phyloP scores from a whole-genome alignment of 2,329 filamentous ascomycete species.

The Fusarium coicis region DNA sequence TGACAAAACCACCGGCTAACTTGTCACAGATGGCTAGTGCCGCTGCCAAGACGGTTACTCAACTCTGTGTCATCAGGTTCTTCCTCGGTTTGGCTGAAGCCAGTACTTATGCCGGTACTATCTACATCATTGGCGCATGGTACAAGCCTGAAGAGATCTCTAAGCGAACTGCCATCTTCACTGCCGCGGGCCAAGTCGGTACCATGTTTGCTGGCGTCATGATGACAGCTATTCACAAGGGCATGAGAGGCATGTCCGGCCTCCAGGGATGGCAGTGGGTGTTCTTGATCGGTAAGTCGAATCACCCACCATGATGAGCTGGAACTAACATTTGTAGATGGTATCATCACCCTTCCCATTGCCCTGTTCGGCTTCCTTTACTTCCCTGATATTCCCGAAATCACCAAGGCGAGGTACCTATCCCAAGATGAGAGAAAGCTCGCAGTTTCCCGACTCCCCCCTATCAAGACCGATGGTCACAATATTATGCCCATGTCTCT shows the following conservation, averaged over 20 bases:
- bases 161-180: conserved; percentile 69
- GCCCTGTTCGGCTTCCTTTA: conserved; percentile 38
- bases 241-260: conserved; percentile 53
- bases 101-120: conserved; percentile 45
- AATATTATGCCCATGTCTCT: conserved; percentile 47
- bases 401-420: conserved; percentile 49
- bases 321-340: conserved; percentile 1
- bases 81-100: conserved; percentile 45
- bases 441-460: conserved; percentile 45
- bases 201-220: conserved; percentile 69
- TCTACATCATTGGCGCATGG: conserved; percentile 59
- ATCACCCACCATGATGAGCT: rapidly evolving
- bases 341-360: conserved; percentile 39
- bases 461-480: conserved; percentile 48
- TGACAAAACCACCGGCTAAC: rapidly evolving
- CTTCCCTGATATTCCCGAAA: conserved; percentile 47
- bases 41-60: conserved; percentile 44
- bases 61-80: conserved; percentile 45
- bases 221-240: conserved; percentile 56
- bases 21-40: conserved; percentile 42
- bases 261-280: conserved; percentile 62
- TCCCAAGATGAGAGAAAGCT: conserved; percentile 47
- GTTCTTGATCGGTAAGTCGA: conserved; percentile 29
- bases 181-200: conserved; percentile 64
- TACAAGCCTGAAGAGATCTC: conserved; percentile 67